Conservation (phyloP, 306 rosid genomes). For the Urtica urens region DNA sequence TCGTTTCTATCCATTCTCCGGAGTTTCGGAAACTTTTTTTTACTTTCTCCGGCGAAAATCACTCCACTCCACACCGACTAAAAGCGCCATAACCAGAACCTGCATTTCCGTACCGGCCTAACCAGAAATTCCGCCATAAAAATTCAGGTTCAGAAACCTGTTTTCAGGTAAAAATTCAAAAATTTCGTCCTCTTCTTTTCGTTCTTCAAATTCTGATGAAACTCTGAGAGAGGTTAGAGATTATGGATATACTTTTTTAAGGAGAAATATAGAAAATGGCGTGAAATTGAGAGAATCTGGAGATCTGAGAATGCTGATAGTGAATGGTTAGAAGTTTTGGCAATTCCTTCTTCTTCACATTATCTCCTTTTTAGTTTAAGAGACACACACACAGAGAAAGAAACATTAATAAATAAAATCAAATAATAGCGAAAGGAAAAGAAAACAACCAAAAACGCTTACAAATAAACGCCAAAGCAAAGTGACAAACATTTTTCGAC, state of each 20-base stretch:
- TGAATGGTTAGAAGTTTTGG: slow-evolving; percentile 10
- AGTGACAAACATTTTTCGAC: slow-evolving; percentile 40
- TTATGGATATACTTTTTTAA: slow-evolving; percentile 42
- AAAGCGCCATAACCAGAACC: slow-evolving; percentile 29
- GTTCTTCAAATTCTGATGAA: slow-evolving; percentile 10
- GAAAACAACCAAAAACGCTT: slow-evolving; percentile 19
- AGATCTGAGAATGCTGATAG: slow-evolving; percentile 55
- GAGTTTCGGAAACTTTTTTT: slow-evolving; percentile 1
- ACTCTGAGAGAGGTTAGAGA: no score
- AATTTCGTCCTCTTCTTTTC: slow-evolving; percentile 7
- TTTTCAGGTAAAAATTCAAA: no score
- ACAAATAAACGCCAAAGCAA: slow-evolving; percentile 45
- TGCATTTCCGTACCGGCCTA: slow-evolving; percentile 31
- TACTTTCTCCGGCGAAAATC: slow-evolving; percentile 14
- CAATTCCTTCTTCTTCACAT: slow-evolving; percentile 4
- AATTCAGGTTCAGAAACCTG: slow-evolving; percentile 25
- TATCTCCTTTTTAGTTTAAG: slow-evolving; percentile 15
- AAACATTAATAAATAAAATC: slow-evolving; percentile 14
- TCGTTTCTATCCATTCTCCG: slow-evolving; percentile 39
- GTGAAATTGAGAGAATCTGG: slow-evolving; percentile 50
- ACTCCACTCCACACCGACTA: slow-evolving; percentile 21
- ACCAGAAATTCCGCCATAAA: slow-evolving; percentile 23
- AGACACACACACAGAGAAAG: neutral
- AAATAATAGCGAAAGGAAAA: no score
- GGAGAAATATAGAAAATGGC: slow-evolving; percentile 21